These are phyloP conservation scores for Mycotypha africana DNA, from an alignment of 371 early-diverging fungal species.

Conservation along the genomic window DNA sequence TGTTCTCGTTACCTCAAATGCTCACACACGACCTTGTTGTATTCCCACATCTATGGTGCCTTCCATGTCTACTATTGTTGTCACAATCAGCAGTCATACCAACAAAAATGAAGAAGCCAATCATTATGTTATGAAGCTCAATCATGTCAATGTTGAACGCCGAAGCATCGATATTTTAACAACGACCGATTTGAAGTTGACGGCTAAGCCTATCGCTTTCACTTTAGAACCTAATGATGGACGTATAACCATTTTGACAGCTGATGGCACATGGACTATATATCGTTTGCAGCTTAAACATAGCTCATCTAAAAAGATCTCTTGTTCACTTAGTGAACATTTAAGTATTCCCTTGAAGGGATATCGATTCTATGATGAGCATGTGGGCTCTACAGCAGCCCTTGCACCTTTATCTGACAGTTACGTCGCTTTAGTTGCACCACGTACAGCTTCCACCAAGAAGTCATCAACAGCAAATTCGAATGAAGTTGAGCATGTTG, in stretches of 20 bases:
- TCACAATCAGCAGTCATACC: constrained; percentile 24
- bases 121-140: constrained; percentile 25
- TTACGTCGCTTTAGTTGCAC: constrained; percentile 52
- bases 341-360: constrained; percentile 22
- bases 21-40: constrained; percentile 33
- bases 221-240: constrained; percentile 48
- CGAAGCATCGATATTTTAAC: constrained; percentile 35
- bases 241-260: constrained; percentile 35
- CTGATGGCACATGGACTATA: constrained; percentile 32
- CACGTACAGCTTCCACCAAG: constrained; percentile 32
- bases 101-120: constrained; percentile 3
- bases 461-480: too few species aligned
- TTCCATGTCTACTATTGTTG: constrained; percentile 39
- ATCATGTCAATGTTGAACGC: constrained; percentile 48
- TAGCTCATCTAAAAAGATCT: constrained; percentile 26
- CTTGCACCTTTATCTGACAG: constrained; percentile 41
- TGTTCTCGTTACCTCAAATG: constrained; percentile 38
- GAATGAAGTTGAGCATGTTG: constrained; percentile 40
- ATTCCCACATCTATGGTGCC: constrained; percentile 50
- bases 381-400: constrained; percentile 22
- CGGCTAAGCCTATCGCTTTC: constrained; percentile 36
- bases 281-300: constrained; percentile 31
- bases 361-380: constrained; percentile 19
- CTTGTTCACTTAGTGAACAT: constrained; percentile 19
- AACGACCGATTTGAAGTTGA: constrained; percentile 21